Evolutionary conservation across 768 basidiomycete genomes (phyloP), one percentile per base, ranked within the genome.

Genomic region (Solioccasus polychromus): DNA sequence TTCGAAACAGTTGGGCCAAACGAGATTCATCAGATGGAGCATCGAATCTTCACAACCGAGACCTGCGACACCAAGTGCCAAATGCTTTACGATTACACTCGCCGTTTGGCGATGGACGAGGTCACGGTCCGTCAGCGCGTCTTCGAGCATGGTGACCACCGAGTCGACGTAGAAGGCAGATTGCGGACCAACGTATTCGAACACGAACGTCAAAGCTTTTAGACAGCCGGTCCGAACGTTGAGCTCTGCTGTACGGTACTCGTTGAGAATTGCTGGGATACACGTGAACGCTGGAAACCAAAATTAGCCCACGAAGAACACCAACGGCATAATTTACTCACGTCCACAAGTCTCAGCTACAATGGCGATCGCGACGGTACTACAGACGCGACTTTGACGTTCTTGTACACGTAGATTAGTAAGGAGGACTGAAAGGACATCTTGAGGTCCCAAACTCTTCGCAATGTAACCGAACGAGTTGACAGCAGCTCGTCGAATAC

Each of bases 391-490:
- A 67, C 89, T 92, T 67, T 99, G 96, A 54, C 96, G 93, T 63
- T 99, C 96, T 74, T 99, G 96, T 5, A 98, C 95, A 36, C 94
- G 89, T 59, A 99, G 65, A 64, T 99, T 98, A 45, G 96, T 98
- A 45, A 99, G 73, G 11, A 99, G 77, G 12, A 99, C 95, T 29
- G 89, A 91, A 25, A 99, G 74, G 1, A 99, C 96, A 61, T 99
- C 96, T 67, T 98, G 95, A 38, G 96, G 95, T 71, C 96, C 96
- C 71, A 99, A 85, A 71, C 91, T 94, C 74, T 98, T 98, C 47
- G 96, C 96, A 52, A 99, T 99, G 56, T 99, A 99, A 59, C 96
- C 96, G 57, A 99, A 99, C 1, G 95, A 96, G 73, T 99, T 97
- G 71, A 98, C 96, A 18, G 96, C 95, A 1, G 95, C 96, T 62